Base-by-base conservation (phyloP, 257 asterid genomes). In the Nicotiana knightiana region DNA sequence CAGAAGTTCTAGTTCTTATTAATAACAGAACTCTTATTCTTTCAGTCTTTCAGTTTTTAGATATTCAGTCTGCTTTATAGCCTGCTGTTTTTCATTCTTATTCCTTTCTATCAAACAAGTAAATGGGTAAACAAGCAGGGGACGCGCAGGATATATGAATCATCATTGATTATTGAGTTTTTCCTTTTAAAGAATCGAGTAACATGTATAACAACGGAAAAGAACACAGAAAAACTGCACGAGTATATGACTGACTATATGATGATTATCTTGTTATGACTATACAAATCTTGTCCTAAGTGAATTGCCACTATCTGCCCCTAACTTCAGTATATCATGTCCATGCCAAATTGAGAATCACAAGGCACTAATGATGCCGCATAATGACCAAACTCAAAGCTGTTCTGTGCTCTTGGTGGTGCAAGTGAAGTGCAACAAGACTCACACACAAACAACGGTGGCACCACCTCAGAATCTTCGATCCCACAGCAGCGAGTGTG, bases 401-500 rank as follows among this genome's bases (percentile, higher is more conserved):
- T 73, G n/a, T 82, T 54, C 37, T 57, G 83, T 43, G 84, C 80
- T 67, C 85, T 88, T 79, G 86, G 80, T 11, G 94, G 94, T 58
- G 90, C 94, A 62, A 93, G 95, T 7, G 90, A 87, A 80, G 81
- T 57, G 83, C 93, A 90, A 84, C 99, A 93, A 4, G 82, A 35
- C 37, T 91, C 93, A 17, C 99, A 96, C 1, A 93, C 90, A 26
- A 94, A 96, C 86, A 94, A 82, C 17, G 91, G 90, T 3, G 98
- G 98, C 83, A 90, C 97, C 0, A 87, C 87, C 62, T 90, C 91
- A n/a, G 88, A 55, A 68, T 93, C 98, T 57, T 87, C 88, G 37
- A 96, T 92, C 16, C 99, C 99, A 32, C 89, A 81, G 91, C 99
- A 94, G 5, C 80, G 85, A 1, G 98, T 96, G 66, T 96, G 98